Base-by-base conservation (phyloP, 108 stramenopile species). In the Epipyxis sp. region DNA sequence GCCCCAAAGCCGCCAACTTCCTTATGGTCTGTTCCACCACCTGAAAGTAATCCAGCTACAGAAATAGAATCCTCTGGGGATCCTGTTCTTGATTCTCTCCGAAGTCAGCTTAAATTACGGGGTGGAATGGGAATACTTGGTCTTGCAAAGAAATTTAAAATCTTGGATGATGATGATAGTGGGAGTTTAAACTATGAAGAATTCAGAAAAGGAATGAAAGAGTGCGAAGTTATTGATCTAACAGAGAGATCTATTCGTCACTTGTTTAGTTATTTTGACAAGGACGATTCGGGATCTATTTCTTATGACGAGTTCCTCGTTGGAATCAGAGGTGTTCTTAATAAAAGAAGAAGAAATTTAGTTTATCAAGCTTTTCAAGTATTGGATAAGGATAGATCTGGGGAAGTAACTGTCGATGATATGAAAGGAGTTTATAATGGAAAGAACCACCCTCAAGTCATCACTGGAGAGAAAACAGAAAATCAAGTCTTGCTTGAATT, bases 121-220 rank as follows among this genome's bases (percentile, higher is more conserved):
- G 81, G 79, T 34, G 79, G 78, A 13, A 43, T 45, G 27, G 88
- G 88, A 0, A 80, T 89, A 41, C 67, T 76, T 34, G 65, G 67
- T 1, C 72, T 89, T 34, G 72, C 57, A 3, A 77, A 88, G 43
- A 76, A 79, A 30, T 80, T 89, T 59, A 82, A 86, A 39, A 86
- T 87, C 76, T 77, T 83, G 62, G 88, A 89, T 61, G 78, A 84
- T 40, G 80, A 87, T 42, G 72, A 81, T 6, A 45, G 71, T 27
- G 77, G 83, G 0, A 16, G 32, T 10, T 69, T 89, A n/a, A 42
- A 50, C 82, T 62, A 71, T 42, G 62, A 57, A 10, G 89, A 89
- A 79, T 82, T 89, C 83, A 69, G 82, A 77, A 80, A 82, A 59
- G 88, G 76, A 42, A 42, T 89, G 76, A 80, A 81, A 44, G 86